Base-by-base conservation (phyloP, 352 stramenopile species). In the Phytophthora niederhauseri region DNA sequence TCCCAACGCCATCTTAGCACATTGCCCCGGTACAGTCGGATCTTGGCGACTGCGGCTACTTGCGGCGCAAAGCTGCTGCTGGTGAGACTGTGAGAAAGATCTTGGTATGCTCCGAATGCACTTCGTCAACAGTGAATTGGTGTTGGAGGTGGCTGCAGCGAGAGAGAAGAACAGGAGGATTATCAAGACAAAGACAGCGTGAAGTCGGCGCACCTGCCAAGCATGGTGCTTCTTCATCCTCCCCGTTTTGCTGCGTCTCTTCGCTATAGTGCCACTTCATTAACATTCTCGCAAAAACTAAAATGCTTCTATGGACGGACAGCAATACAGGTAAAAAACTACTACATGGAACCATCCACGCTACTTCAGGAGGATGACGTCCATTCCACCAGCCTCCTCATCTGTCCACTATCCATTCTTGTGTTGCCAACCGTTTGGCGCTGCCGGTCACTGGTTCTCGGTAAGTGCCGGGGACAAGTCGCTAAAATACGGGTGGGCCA, bases 401-500 rank as follows among this genome's bases (percentile, higher is more conserved):
- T 22, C 2, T 34, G 6, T 61, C 45, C 56, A 75, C 63, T 64
- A 53, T 60, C 65, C n/a, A 34, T 59, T 71, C 61, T 60, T 70
- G 55, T 56, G 36, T 31, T 70, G 46, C 43, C 55, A 70, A 66
- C 4, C 26, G 26, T 6, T 14, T 58, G 45, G 17, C 61, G 50
- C 45, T 66, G 54, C 11, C 38, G 28, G 43, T 72, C 65, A 86
- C 57, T 89, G 70, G 50, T 85, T 78, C 24, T 95, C 87, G 57
- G 72, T 90, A 30, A 93, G 75, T 30, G 80, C 72, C 4, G 84
- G 85, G n/a, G 87, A 90, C 50, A 97, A 72, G 71, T 99, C 95
- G 70, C 91, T 89, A 80, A 99, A 99, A 85, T 98, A 99, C 55
- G 93, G 84, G 90, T 99, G 98, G 51, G 97, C 89, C 82, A 99